These are phyloP conservation scores for Vigna hirtella DNA, from an alignment of 306 rosid species.

Conservation along the genomic window DNA sequence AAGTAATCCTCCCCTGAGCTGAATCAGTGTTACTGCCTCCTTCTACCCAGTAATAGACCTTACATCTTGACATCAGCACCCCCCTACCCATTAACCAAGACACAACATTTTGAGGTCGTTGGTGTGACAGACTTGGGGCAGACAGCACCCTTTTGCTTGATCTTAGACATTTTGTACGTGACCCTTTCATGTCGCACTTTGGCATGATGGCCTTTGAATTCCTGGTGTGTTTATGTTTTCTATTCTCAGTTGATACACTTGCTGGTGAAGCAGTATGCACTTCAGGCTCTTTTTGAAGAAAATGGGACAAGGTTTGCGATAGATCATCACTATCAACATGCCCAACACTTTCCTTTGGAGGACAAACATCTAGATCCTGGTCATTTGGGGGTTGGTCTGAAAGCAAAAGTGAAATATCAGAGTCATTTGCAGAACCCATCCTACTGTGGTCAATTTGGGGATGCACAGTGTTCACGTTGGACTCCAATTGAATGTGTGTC, in stretches of 20 bases:
- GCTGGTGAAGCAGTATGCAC: conserved; percentile 23
- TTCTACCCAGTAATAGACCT: conserved; percentile 54
- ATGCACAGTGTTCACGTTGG: conserved; percentile 28
- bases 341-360: conserved; percentile 36
- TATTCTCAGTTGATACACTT: conserved; percentile 39
- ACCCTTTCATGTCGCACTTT: conserved; percentile 42
- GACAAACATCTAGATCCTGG: conserved; percentile 37
- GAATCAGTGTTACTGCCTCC: conserved; percentile 32
- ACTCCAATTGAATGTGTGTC: conserved; percentile 31
- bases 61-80: conserved; percentile 58
- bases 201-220: conserved; percentile 39
- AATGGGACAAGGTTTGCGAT: conserved; percentile 41
- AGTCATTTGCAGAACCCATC: conserved; percentile 25
- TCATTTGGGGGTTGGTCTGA: conserved; percentile 34
- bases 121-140: conserved; percentile 51
- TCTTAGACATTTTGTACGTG: conserved; percentile 46
- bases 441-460: conserved; percentile 42
- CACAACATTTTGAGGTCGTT: conserved; percentile 65
- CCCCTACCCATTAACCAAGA: conserved; percentile 84
- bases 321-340: conserved; percentile 37
- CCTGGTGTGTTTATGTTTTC: conserved; percentile 35
- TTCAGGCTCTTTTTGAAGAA: conserved; percentile 49
- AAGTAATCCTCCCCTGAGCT: conserved; percentile 66
- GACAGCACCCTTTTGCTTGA: conserved; percentile 74
- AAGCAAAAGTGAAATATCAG: conserved; percentile 17